Conservation (phyloP, 2,329 filamentous ascomycete genomes). For the Phialophora expanda region DNA sequence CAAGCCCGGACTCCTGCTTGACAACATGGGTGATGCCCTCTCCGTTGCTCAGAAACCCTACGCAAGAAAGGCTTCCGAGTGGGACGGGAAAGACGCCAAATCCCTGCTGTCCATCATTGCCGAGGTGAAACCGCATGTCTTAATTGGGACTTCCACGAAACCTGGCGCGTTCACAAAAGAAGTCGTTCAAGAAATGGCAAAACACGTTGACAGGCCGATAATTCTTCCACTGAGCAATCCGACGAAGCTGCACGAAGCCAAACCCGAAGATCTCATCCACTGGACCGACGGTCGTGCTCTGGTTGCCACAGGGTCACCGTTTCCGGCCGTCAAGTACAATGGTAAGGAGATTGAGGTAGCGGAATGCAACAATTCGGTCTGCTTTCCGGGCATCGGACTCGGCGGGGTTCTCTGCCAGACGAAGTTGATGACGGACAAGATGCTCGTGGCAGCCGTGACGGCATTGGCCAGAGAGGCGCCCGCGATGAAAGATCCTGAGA, state of each 20-base stretch:
- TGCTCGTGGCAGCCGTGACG: conserved; percentile 80
- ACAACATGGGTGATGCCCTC: conserved; percentile 63
- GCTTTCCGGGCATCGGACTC: conserved; percentile 84
- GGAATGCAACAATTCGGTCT: conserved; percentile 87
- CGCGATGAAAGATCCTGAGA: conserved; percentile 66
- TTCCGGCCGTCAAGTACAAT: conserved; percentile 70
- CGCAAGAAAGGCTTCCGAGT: conserved; percentile 60
- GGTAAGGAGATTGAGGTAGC: conserved; percentile 65
- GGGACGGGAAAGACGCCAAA: conserved; percentile 53
- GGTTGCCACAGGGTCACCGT: conserved; percentile 83
- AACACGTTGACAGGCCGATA: conserved; percentile 73
- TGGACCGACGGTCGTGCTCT: conserved; percentile 81
- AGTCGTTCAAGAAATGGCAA: conserved; percentile 75
- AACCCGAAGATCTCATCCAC: conserved; percentile 72
- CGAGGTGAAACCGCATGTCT: conserved; percentile 75
- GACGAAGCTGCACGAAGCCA: conserved; percentile 80
- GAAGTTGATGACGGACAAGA: conserved; percentile 70
- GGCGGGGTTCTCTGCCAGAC: conserved; percentile 75
- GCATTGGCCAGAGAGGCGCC: conserved; percentile 75
- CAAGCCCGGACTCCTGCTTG: conserved; percentile 76
- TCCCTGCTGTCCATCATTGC: conserved; percentile 71
- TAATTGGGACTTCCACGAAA: conserved; percentile 83
- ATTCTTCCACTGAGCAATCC: conserved; percentile 85
- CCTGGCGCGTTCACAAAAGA: conserved; percentile 77
- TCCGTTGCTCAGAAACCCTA: conserved; percentile 71